These are phyloP conservation scores for Coprinellus aureogranulatus DNA, from an alignment of 768 basidiomycete species.

Conservation along the genomic window DNA sequence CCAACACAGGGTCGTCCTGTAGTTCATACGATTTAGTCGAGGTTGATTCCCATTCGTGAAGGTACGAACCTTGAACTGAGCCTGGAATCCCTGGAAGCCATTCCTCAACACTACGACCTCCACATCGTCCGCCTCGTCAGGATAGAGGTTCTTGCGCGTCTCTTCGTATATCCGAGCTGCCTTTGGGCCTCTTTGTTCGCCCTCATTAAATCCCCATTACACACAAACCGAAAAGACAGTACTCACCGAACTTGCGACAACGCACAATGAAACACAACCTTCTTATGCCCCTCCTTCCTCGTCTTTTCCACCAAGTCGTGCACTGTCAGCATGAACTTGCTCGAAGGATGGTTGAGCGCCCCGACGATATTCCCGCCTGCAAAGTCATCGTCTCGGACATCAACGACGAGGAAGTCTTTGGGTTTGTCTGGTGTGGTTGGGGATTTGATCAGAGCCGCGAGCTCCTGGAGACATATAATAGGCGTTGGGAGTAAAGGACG, in stretches of 20 bases:
- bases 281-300: conserved; percentile 48
- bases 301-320: conserved; percentile 57
- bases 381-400: conserved; percentile 84
- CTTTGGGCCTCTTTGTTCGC: conserved; percentile 60
- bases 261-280: conserved; percentile 76
- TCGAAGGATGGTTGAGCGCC: conserved; percentile 60
- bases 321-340: conserved; percentile 54
- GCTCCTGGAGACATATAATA: conserved; percentile 54
- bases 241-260: conserved; percentile 66
- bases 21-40: too few species aligned
- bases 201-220: neutral
- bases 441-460: conserved; percentile 67
- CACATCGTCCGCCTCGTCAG: conserved; percentile 41
- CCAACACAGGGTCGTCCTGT: conserved; percentile 63
- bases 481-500: too few species aligned
- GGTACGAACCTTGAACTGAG: conserved; percentile 55
- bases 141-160: conserved; percentile 45
- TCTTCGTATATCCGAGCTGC: conserved; percentile 78
- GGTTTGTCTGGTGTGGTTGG: conserved; percentile 42
- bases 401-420: conserved; percentile 74
- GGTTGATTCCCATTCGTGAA: neutral
- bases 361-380: conserved; percentile 76
- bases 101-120: conserved; percentile 66
- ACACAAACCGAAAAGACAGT: too few species aligned
- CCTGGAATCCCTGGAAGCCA: conserved; percentile 73